phyloP scores from a whole-genome alignment of 352 stramenopile species.

The Globisporangium iwayamae region DNA sequence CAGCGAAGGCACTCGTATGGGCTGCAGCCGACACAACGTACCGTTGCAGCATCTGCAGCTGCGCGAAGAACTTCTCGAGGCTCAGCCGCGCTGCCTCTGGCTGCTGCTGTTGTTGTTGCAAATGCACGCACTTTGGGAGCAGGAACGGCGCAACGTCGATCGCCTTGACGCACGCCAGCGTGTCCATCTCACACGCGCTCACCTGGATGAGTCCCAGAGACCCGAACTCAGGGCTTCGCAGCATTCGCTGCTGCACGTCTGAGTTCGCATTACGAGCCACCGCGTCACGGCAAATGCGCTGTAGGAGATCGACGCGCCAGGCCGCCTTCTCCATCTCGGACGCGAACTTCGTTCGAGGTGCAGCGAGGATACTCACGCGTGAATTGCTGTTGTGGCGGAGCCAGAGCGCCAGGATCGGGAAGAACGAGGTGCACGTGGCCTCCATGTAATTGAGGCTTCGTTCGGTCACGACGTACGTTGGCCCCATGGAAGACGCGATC shows the following conservation, averaged over 20 bases:
- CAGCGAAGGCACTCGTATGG: constrained; percentile 40
- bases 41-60: constrained; percentile 47
- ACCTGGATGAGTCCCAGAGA: constrained; percentile 45
- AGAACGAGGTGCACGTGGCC: constrained; percentile 38
- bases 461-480: constrained; percentile 53
- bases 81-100: constrained; percentile 12
- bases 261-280: constrained; percentile 16
- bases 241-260: constrained; percentile 14
- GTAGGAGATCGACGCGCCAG: constrained; percentile 45
- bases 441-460: constrained; percentile 46
- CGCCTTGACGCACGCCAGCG: constrained; percentile 30
- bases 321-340: constrained; percentile 28
- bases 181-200: constrained; percentile 23
- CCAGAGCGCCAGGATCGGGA: constrained; percentile 47
- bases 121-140: constrained; percentile 43
- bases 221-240: constrained; percentile 24
- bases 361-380: constrained; percentile 37
- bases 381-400: constrained; percentile 14
- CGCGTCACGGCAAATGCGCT: constrained; percentile 32
- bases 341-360: constrained; percentile 34
- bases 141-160: constrained; percentile 31
- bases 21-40: constrained; percentile 34
- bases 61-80: constrained; percentile 60
- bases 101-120: constrained; percentile 5
- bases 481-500: constrained; percentile 31